Percentiles rank a stretch among this genome's conserved stretches.
These are phyloP conservation scores for Plantago elongata DNA, from an alignment of 257 asterid genomes.

Conservation along the genomic window DNA sequence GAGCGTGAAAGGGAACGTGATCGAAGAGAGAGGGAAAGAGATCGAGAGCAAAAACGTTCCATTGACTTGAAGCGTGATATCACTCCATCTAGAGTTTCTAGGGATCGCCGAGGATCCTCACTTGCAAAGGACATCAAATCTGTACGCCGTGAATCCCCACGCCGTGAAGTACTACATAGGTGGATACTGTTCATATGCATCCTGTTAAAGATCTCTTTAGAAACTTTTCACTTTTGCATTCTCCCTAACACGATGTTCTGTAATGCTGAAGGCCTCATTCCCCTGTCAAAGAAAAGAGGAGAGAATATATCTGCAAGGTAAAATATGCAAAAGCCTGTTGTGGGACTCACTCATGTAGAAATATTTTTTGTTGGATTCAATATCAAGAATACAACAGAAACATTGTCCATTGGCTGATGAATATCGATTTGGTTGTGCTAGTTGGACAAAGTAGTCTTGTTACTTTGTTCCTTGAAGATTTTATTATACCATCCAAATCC, in stretches of 20 bases:
- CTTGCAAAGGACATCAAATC: constrained; percentile 67
- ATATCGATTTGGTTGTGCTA: constrained; percentile 9
- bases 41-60: constrained; percentile 59
- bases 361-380: constrained; percentile 22
- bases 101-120: constrained; percentile 73
- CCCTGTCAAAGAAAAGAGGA: constrained; percentile 88
- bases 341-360: constrained; percentile 24
- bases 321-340: constrained; percentile 46
- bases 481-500: too few species aligned
- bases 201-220: constrained; percentile 53
- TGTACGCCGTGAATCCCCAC: constrained; percentile 74
- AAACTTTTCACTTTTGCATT: constrained; percentile 57
- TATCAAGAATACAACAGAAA: constrained; percentile 21
- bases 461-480: constrained; percentile 13
- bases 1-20: constrained; percentile 50
- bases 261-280: constrained; percentile 96
- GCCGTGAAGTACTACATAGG: constrained; percentile 80
- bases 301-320: constrained; percentile 98
- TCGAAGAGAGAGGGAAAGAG: constrained; percentile 68
- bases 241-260: constrained; percentile 73
- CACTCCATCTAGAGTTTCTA: constrained; percentile 72
- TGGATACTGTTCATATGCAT: constrained; percentile 65
- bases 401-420: constrained; percentile 14
- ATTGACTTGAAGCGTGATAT: constrained; percentile 56
- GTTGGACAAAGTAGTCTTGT: constrained; percentile 22